These are phyloP conservation scores for Cercospora citrullina DNA, from an alignment of 2,329 filamentous ascomycete genomes.

Conservation along the genomic window DNA sequence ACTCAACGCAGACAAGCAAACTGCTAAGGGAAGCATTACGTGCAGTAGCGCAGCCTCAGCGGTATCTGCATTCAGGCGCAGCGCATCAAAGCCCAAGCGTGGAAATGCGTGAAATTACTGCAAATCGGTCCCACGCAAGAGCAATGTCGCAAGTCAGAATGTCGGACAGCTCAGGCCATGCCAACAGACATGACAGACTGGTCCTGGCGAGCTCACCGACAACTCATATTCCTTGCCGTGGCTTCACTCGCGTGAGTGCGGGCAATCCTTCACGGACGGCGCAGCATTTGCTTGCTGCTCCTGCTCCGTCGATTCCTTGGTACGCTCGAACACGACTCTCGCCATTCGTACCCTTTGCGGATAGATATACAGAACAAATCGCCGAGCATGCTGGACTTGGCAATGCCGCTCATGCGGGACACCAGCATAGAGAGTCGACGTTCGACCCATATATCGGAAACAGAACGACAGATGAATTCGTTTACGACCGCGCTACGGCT, in stretches of 20 bases:
- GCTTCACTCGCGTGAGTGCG: not conserved
- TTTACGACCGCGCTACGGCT: not conserved
- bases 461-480: not conserved
- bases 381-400: not conserved
- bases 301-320: not conserved
- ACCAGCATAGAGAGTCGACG: not conserved
- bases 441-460: not conserved
- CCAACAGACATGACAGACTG: not conserved
- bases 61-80: not conserved
- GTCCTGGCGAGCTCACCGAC: not conserved
- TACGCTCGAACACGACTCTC: not conserved
- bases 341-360: not conserved
- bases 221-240: not conserved
- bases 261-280: not conserved
- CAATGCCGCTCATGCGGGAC: not conserved
- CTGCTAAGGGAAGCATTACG: conserved; percentile 21
- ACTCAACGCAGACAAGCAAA: conserved; percentile 27
- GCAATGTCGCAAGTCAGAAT: not conserved
- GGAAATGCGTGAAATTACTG: not conserved
- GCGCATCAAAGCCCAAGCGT: not conserved
- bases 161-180: not conserved
- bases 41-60: not conserved
- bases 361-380: not conserved
- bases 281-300: not conserved
- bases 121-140: not conserved